These are phyloP conservation scores for Metarhizium guizhouense DNA, from an alignment of 2,329 filamentous ascomycete genomes.

Conservation along the genomic window DNA sequence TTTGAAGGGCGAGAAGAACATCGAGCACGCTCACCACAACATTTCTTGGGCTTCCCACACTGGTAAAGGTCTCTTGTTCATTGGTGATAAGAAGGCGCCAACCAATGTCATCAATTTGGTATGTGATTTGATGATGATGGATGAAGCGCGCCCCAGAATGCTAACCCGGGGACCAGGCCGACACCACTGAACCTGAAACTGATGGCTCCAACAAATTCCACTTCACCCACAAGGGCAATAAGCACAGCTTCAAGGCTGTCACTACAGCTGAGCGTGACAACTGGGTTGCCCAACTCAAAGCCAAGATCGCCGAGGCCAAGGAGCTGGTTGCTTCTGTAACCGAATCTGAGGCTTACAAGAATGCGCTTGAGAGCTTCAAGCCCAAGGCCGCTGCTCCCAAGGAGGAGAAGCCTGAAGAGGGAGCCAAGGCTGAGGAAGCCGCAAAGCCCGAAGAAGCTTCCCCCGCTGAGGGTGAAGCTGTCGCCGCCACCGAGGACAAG, in stretches of 20 bases:
- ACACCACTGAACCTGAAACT: slow-evolving; percentile 61
- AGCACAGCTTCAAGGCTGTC: slow-evolving; percentile 86
- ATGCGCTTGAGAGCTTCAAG: slow-evolving; percentile 63
- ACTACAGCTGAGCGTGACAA: slow-evolving; percentile 73
- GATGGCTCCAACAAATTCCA: slow-evolving; percentile 75
- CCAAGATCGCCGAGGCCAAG: slow-evolving; percentile 78
- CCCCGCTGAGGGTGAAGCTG: slow-evolving; percentile 17
- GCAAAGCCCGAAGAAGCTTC: background rate
- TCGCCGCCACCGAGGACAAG: slow-evolving; percentile 22
- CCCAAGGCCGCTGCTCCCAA: slow-evolving; percentile 27
- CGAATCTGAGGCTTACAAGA: slow-evolving; percentile 82
- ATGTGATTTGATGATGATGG: slow-evolving; percentile 24
- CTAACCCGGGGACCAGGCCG: slow-evolving; percentile 31
- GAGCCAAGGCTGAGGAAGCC: slow-evolving; percentile 15
- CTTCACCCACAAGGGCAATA: slow-evolving; percentile 77
- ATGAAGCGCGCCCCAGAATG: background rate
- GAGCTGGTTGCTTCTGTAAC: slow-evolving; percentile 63
- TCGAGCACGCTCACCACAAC: slow-evolving; percentile 63
- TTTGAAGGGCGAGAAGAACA: slow-evolving; percentile 81
- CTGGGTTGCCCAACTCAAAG: slow-evolving; percentile 81
- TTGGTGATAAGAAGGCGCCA: slow-evolving; percentile 76
- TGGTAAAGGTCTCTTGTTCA: slow-evolving; percentile 90
- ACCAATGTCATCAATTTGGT: slow-evolving; percentile 80
- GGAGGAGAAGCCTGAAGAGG: slow-evolving; percentile 22
- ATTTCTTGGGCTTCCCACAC: slow-evolving; percentile 88